Base-by-base conservation (phyloP, 2,329 filamentous ascomycete species). In the Aureobasidium leucospermi region DNA sequence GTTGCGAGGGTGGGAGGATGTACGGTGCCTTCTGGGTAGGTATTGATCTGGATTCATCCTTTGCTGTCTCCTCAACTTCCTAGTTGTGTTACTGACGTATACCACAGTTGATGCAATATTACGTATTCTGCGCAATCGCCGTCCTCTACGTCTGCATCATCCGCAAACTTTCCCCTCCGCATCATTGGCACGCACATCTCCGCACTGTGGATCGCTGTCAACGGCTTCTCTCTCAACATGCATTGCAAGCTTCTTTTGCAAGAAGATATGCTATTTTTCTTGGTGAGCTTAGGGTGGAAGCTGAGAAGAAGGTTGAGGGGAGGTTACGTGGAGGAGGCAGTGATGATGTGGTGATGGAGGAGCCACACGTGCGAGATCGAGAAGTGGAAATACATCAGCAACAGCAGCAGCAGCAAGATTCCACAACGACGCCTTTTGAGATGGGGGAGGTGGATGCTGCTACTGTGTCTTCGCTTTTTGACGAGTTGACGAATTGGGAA, bases 91-190 rank as follows among this genome's bases (percentile, higher is more conserved):
- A 13, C 16, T 41, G 29, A 41, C 48, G 5, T 16, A 32, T n/a
- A 16, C 10, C 11, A 19, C 39, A 59, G 58, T 39, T 53, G 28
- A 45, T 48, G 7, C 48, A 52, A 38, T 59, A 59, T 38, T 59
- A 59, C 28, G 48, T 48, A 2, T 59, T 59, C 31, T 51, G 32
- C 29, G 58, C 58, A 8, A 38, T 59, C 8, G 41, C 41, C 11
- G 38, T 59, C 19, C 48, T 59, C 36, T 59, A 59, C 29, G 47
- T 59, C 28, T 45, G 28, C 39, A 59, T 53, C 23, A 59, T 59
- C 38, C 58, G 51, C 29, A 38, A 41, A 36, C 31, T 31, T 19
- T 47, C 43, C 15, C 7, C 43, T 9, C 7, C 16, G n/a, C 28
- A 53, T n/a, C 28, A 34, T 43, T 59, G 58, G 58, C 36, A 53